phyloP scores from a whole-genome alignment of 768 basidiomycete species.

The Lactifluus subvellereus region DNA sequence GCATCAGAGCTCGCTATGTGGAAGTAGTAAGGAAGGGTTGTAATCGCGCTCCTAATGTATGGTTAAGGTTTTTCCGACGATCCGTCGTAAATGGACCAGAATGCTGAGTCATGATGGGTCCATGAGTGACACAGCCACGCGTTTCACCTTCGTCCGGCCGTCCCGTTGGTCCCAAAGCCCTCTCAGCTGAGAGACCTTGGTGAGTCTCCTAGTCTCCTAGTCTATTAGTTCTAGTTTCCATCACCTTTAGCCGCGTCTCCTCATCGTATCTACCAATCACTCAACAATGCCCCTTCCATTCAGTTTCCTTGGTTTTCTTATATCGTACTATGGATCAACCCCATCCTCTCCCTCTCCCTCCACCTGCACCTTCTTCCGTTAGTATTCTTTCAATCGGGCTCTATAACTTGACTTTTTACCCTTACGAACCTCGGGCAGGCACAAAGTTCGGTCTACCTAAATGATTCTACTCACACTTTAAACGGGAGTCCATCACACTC shows the following conservation, averaged over 20 bases:
- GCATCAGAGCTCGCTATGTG: conserved; percentile 38
- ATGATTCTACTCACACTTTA: conserved; percentile 9
- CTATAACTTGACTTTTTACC: not conserved
- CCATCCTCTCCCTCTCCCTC: conserved; percentile 8
- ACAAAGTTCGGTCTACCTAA: conserved; percentile 16
- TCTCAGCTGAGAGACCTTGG: conserved; percentile 5
- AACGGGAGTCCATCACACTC: conserved; percentile 9
- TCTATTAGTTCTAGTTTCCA: not conserved
- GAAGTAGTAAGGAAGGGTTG: too few species aligned
- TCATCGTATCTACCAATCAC: conserved; percentile 5
- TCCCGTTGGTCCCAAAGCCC: conserved; percentile 19
- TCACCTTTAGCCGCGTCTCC: conserved; percentile 3
- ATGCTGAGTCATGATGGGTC: conserved; percentile 13
- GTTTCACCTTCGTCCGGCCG: conserved; percentile 20
- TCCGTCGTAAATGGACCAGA: conserved; percentile 1
- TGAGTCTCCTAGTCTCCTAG: conserved; percentile 12
- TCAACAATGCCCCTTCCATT: conserved; percentile 13
- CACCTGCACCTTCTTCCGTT: conserved; percentile 15
- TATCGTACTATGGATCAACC: conserved; percentile 14
- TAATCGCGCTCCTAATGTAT: too few species aligned
- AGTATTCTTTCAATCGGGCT: not conserved
- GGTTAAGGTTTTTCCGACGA: too few species aligned
- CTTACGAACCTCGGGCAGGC: conserved; percentile 3
- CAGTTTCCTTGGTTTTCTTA: not conserved
- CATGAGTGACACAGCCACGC: conserved; percentile 20